Percentiles rank a stretch among this genome's conserved stretches.
These are phyloP conservation scores for Liriodendron chinense DNA, from an alignment of 164 flowering plant species.

Conservation along the genomic window DNA sequence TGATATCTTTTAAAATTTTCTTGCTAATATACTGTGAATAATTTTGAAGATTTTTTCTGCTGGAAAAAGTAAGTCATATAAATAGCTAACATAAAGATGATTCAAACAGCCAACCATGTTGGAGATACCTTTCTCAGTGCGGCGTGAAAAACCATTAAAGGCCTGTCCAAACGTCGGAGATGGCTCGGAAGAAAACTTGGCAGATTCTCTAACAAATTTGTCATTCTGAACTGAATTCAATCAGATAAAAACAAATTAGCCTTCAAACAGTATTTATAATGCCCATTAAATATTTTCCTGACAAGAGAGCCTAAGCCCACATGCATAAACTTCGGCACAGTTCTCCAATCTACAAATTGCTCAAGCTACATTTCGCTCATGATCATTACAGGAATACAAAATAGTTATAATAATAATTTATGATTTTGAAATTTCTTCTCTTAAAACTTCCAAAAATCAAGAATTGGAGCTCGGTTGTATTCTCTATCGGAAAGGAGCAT, in stretches of 20 bases:
- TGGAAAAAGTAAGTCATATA: no score
- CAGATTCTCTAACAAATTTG: slow-evolving; percentile 58
- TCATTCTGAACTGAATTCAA: slow-evolving; percentile 57
- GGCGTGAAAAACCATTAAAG: slow-evolving; percentile 48
- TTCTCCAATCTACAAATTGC: background rate
- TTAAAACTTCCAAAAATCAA: no score
- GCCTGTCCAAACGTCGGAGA: slow-evolving; percentile 47
- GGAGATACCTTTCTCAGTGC: slow-evolving; percentile 53
- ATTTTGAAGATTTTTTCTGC: no score
- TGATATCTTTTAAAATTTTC: no score
- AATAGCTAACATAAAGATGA: no score
- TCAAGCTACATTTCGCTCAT: background rate
- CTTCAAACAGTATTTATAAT: background rate
- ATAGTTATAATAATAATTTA: no score
- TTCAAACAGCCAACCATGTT: no score
- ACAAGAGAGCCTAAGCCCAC: background rate
- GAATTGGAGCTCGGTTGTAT: no score
- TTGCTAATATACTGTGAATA: no score
- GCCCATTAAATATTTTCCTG: background rate
- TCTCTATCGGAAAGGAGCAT: no score
- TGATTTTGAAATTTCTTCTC: no score
- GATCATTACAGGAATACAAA: no score
- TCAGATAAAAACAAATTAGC: background rate
- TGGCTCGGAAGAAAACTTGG: slow-evolving; percentile 44
- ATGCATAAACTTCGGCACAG: background rate